A percentile compares a stretch with the other conserved stretches of the same genome.
Evolutionary conservation across 148 eudicot genomes (phyloP).

Genomic region (Vaccinium darrowii): DNA sequence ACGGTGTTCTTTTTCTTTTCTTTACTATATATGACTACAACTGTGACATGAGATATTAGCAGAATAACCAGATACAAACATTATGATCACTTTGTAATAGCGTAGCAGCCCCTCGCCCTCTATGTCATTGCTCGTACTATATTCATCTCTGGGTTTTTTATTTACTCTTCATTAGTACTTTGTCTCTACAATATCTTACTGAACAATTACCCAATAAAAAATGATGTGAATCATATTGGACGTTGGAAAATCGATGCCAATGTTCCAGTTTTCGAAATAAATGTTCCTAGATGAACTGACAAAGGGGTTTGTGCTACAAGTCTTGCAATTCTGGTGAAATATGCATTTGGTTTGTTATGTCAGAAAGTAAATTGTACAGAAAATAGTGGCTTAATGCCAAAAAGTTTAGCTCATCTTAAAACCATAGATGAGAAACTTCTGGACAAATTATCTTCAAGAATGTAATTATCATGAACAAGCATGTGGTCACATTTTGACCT

Average conservation of each 20-base stretch:
- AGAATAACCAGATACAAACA: too few species aligned
- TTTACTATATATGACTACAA: too few species aligned
- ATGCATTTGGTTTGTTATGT: neutral
- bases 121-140: neutral
- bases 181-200: neutral
- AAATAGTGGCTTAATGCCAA: too few species aligned
- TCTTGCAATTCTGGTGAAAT: neutral
- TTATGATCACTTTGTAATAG: too few species aligned
- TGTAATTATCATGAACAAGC: too few species aligned
- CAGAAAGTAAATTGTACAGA: neutral
- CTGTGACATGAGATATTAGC: too few species aligned
- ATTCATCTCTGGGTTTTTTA: neutral
- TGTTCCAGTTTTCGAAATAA: neutral
- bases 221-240: neutral
- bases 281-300: neutral
- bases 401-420: too few species aligned
- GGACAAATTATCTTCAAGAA: too few species aligned
- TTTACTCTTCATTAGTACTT: neutral
- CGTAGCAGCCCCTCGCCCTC: neutral
- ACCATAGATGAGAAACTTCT: too few species aligned
- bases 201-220: neutral
- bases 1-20: too few species aligned
- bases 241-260: neutral
- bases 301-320: neutral
- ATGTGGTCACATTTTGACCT: neutral